Conservation (phyloP, 2,329 filamentous ascomycete genomes). For the Trichophyton verrucosum region DNA sequence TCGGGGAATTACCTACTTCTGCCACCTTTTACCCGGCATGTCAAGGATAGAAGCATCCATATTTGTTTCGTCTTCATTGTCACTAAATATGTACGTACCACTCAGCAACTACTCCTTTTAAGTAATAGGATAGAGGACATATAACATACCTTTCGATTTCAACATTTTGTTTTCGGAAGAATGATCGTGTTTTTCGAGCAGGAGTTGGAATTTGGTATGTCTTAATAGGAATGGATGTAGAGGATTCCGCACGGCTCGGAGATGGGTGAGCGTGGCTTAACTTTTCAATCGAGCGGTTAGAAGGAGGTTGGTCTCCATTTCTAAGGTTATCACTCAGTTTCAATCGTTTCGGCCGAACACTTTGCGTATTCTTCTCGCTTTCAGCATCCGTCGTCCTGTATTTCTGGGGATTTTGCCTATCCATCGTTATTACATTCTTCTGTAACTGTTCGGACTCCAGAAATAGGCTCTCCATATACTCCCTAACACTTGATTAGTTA, state of each 20-base stretch:
- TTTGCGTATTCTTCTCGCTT: not conserved
- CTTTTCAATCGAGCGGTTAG: not conserved
- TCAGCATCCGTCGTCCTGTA: not conserved
- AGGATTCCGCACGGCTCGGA: conserved; percentile 4
- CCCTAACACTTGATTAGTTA: conserved; percentile 15
- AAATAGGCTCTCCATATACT: conserved; percentile 26
- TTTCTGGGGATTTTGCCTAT: not conserved
- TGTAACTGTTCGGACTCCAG: conserved; percentile 2
- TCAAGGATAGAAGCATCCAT: not conserved
- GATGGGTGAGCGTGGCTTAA: conserved; percentile 10
- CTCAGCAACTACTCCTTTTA: not conserved
- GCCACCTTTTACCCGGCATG: not conserved
- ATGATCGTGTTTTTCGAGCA: conserved; percentile 22
- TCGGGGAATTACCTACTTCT: not conserved
- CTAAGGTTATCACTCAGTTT: conserved; percentile 11
- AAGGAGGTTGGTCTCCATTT: not conserved
- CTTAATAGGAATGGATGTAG: conserved; percentile 22
- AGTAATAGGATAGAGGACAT: not conserved
- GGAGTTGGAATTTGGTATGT: conserved; percentile 11
- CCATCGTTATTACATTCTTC: not conserved
- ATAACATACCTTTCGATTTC: conserved; percentile 11
- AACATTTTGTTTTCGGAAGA: conserved; percentile 10
- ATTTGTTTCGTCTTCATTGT: not conserved
- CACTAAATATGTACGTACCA: not conserved
- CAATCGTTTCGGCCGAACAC: conserved; percentile 8